Evolutionary conservation across 2,329 filamentous ascomycete genomes (phyloP), one percentile per base, ranked within the genome.

Genomic region (Diaporthe citrichinensis): DNA sequence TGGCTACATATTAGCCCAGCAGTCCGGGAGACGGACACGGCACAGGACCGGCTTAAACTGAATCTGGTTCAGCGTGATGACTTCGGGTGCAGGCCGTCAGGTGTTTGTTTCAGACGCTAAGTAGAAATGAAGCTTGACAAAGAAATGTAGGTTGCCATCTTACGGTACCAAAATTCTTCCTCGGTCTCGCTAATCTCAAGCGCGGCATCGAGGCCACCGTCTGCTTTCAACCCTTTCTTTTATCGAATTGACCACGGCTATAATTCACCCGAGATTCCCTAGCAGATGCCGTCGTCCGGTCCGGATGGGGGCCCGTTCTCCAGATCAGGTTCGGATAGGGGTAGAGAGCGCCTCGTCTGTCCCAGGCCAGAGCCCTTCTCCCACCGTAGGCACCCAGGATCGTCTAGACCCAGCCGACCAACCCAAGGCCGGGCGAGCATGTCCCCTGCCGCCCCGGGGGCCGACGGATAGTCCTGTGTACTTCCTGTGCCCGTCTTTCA

Each of bases 111-210:
- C 46, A 68, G 46, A 23, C 3, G 31, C 65, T 36, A 53, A 28
- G 31, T 4, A 15, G 62, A 20, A 53, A 2, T 39, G 23, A 25
- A 34, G 23, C 31, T 12, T 2, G 20, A 39, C 17, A n/a, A 36
- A 15, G 44, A 49, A 25, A 53, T 9, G 31, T 39, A 34, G 65
- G 6, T 25, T 44, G 17, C 41, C 53, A 49, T 10, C 17, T n/a
- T 28, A 25, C 28, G 39, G 28, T n/a, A 12, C n/a, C 0, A 8
- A 12, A 14, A 14, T 25, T 15, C 6, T 23, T 34, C 44, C 39
- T 69, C 49, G 65, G n/a, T 69, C 51, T 69, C 65, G 65, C 49
- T 55, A 55, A 41, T 69, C 46, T 41, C 49, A 41, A 55, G 65
- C 65, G 46, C 34, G 8, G 46, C 34, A 41, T 41, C 2, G 8